Evolutionary conservation across 441 rosid genomes (phyloP).

Genomic region (Pelargonium cotyledonis): DNA sequence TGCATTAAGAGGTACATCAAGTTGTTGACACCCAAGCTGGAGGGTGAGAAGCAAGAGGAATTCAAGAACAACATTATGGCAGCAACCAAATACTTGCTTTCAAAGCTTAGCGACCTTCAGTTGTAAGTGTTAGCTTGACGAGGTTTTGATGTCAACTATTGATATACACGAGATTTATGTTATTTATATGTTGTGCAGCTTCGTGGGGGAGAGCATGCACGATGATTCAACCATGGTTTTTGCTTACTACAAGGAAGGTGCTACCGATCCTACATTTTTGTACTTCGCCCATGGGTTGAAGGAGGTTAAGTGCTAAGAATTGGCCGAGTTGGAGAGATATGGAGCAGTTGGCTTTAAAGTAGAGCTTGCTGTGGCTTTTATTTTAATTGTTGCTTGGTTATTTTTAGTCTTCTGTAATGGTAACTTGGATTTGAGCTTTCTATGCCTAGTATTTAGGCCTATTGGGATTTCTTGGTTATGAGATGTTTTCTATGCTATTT

Average conservation of each 20-base stretch:
- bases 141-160: neutral
- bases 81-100: constrained; percentile 78
- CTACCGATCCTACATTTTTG: constrained; percentile 86
- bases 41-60: constrained; percentile 39
- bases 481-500: neutral
- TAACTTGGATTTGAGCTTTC: constrained; percentile 9
- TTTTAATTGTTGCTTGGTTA: constrained; percentile 18
- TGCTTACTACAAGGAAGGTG: constrained; percentile 97
- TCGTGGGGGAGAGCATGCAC: constrained; percentile 91
- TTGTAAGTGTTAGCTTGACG: constrained; percentile 47
- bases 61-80: constrained; percentile 84
- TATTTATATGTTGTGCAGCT: constrained; percentile 34
- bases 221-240: constrained; percentile 69
- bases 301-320: constrained; percentile 83
- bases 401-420: constrained; percentile 4
- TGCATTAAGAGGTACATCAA: constrained; percentile 73
- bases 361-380: constrained; percentile 26
- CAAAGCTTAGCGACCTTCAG: constrained; percentile 80
- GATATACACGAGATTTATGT: neutral
- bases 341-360: constrained; percentile 16
- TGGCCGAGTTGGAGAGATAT: neutral
- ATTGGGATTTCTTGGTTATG: neutral
- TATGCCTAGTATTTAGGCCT: constrained; percentile 15
- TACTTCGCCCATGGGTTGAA: constrained; percentile 76
- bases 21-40: constrained; percentile 56